Evolutionary conservation across 148 eudicot genomes (phyloP), one percentile per base, ranked within the genome.

Genomic region (Cornus kousa): DNA sequence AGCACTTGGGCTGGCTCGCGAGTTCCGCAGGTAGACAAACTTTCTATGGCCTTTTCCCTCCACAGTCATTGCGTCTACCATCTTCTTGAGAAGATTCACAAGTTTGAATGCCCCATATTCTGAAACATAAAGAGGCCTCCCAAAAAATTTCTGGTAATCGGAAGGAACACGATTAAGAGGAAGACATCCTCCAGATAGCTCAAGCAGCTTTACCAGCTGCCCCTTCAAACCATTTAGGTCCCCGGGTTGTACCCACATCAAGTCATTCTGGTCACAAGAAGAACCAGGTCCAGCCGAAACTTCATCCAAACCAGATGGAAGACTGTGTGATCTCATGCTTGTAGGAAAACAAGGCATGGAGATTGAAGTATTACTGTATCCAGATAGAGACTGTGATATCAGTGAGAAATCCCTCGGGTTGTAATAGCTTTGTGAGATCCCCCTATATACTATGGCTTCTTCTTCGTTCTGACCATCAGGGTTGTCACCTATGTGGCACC

Each of bases 361-460:
- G 39, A 81, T 80, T 73, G 92, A 84, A 57, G 66, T 79, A 78
- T 39, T 82, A 50, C 78, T 83, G 68, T 83, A 88, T 77, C 89
- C 94, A 10, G 90, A 67, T 74, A 81, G 14, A 39, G 87, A 89
- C 74, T 74, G 86, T 23, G 96, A 82, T 31, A 88, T 83, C 77
- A 85, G 70, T 5, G 93, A 80, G 74, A 83, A 85, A 80, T 88
- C 91, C 80, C 82, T 81, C 7, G 86, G 50, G 59, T 88, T 89
- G 74, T 80, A 86, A 80, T 60, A 81, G 68, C 82, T 88, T 64
- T 87, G 89, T 40, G 92, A 88, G 72, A 84, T 72, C 16, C 99
- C 99, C 74, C 95, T 81, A 79, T 96, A 93, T 9, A 96, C 82
- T 39, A 93, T 90, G 28, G 97, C 92, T 86, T 95, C 99, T 81